Conservation (phyloP, 1,284 basidiomycete genomes). For the Exobasidium cylindrosporum region DNA sequence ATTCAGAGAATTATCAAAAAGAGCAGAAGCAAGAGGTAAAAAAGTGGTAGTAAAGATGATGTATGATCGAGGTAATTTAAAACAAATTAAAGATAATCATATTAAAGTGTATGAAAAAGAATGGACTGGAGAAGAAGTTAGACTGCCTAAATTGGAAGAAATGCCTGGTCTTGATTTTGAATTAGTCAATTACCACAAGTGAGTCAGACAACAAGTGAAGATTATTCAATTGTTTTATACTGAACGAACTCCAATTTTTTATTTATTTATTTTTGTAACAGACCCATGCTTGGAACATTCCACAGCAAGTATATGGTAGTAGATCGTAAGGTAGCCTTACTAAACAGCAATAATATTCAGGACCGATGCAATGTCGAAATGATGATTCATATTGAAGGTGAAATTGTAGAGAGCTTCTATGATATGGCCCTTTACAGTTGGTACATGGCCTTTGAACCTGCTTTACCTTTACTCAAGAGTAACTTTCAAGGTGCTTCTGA, state of each 20-base stretch:
- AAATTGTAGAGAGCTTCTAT: conserved; percentile 69
- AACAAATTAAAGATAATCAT: conserved; percentile 42
- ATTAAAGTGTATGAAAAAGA: conserved; percentile 37
- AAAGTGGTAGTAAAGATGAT: conserved; percentile 47
- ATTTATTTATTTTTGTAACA: too few species aligned
- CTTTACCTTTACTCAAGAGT: conserved; percentile 60
- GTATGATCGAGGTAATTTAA: conserved; percentile 50
- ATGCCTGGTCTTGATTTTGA: conserved; percentile 45
- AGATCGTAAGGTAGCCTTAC: conserved; percentile 69
- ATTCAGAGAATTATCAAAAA: conserved; percentile 41
- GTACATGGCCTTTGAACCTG: conserved; percentile 63
- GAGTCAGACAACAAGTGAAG: too few species aligned
- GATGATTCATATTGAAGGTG: conserved; percentile 60
- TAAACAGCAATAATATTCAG: conserved; percentile 75
- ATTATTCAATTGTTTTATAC: too few species aligned
- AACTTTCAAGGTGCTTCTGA: not conserved
- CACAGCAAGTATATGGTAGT: conserved; percentile 74
- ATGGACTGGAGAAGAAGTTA: conserved; percentile 37
- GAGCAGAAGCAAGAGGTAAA: conserved; percentile 21
- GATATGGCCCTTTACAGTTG: conserved; percentile 70
- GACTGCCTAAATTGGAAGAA: conserved; percentile 40
- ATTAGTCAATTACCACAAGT: conserved; percentile 28
- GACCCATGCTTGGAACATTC: conserved; percentile 64
- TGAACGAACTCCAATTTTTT: too few species aligned
- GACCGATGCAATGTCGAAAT: conserved; percentile 57